Conservation (phyloP, 202 grass and related monocot species). For the Sporobolus alterniflorus region DNA sequence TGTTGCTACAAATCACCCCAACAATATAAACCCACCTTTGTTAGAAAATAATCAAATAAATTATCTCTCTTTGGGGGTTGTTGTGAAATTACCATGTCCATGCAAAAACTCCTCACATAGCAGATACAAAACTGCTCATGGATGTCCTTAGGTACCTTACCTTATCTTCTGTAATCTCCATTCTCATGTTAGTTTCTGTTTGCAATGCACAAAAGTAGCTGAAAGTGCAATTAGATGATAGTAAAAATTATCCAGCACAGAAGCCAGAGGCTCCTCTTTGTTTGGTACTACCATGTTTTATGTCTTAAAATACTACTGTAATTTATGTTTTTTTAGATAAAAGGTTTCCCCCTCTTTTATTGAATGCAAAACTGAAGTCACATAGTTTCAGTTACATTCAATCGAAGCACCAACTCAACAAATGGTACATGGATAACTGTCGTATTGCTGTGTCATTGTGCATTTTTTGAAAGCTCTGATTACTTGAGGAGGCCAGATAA, state of each 20-base stretch:
- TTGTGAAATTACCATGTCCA: background rate
- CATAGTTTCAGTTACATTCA: too few species aligned
- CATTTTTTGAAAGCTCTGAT: too few species aligned
- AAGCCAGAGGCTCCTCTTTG: too few species aligned
- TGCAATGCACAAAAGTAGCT: slow-evolving; percentile 36
- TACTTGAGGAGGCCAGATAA: too few species aligned
- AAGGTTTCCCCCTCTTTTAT: too few species aligned
- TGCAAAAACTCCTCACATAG: slow-evolving; percentile 27
- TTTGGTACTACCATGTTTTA: too few species aligned
- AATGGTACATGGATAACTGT: too few species aligned
- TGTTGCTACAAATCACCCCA: background rate
- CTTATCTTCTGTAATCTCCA: background rate
- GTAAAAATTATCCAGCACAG: too few species aligned
- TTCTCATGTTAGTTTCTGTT: slow-evolving; percentile 26
- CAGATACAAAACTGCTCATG: slow-evolving; percentile 21
- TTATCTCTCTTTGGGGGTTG: slow-evolving; percentile 38
- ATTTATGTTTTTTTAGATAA: background rate
- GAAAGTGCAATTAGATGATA: slow-evolving; percentile 4
- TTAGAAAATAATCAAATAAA: slow-evolving; percentile 29
- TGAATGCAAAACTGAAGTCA: too few species aligned
- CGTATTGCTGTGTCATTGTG: too few species aligned
- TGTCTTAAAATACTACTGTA: too few species aligned
- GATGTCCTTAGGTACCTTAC: background rate
- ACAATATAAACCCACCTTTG: background rate
- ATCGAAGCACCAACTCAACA: too few species aligned